These are phyloP conservation scores for Blastobotrys ciferrii DNA, from an alignment of 1,139 yeast genomes.

Conservation along the genomic window DNA sequence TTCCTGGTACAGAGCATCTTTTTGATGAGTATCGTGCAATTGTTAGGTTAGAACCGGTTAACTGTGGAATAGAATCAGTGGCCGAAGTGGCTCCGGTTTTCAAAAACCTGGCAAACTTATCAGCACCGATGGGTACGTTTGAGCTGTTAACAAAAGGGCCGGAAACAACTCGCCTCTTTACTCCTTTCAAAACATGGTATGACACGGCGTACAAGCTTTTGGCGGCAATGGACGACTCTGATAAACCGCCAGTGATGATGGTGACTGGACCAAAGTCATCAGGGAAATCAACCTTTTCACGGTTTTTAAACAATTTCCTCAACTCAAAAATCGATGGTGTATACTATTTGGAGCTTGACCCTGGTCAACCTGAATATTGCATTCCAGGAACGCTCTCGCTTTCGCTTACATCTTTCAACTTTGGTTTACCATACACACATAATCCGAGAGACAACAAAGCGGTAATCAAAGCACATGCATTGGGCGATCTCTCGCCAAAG, in stretches of 20 bases:
- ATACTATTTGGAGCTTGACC: slow-evolving; percentile 74
- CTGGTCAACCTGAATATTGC: slow-evolving; percentile 85
- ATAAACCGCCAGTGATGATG: slow-evolving; percentile 35
- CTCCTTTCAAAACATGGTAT: slow-evolving; percentile 30
- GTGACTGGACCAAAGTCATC: slow-evolving; percentile 69
- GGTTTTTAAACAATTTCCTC: slow-evolving; percentile 51
- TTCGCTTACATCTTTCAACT: slow-evolving; percentile 21
- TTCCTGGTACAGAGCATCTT: slow-evolving; percentile 13
- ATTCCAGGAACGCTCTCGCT: slow-evolving; percentile 67
- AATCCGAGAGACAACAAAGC: slow-evolving; percentile 8
- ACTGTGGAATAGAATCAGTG: slow-evolving; percentile 49
- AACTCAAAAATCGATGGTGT: slow-evolving; percentile 26
- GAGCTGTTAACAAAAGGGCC: slow-evolving; percentile 19
- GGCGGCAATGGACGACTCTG: slow-evolving; percentile 14
- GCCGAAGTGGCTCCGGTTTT: slow-evolving; percentile 51
- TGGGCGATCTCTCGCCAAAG: slow-evolving; percentile 75
- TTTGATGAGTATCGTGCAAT: slow-evolving; percentile 44
- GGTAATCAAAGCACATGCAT: slow-evolving; percentile 44
- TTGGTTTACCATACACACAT: slow-evolving; percentile 37
- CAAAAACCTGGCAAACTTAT: slow-evolving; percentile 36
- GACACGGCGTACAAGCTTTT: slow-evolving; percentile 19
- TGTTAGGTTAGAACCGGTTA: slow-evolving; percentile 40
- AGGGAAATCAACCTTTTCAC: slow-evolving; percentile 78
- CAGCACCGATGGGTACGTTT: slow-evolving; percentile 12
- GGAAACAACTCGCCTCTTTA: slow-evolving; percentile 18